Percentiles rank a stretch among this genome's conserved stretches.
Evolutionary conservation across 257 asterid species (phyloP).

Genomic region (Solanum ossicruentum): DNA sequence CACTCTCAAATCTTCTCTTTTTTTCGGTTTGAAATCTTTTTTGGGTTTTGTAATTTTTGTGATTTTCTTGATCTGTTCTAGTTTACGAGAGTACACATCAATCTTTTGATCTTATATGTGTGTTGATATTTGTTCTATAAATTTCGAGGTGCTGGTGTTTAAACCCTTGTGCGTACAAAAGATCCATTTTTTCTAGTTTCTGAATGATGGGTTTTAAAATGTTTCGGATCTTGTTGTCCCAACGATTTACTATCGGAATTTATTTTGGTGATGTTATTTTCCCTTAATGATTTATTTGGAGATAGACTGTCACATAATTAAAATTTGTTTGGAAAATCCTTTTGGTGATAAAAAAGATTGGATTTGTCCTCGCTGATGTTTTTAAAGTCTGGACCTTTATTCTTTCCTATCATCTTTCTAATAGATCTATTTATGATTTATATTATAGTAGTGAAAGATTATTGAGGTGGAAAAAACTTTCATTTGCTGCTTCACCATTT

Average conservation of each 20-base stretch:
- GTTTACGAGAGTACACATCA: background rate
- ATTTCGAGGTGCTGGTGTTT: background rate
- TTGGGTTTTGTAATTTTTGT: background rate
- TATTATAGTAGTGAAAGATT: background rate
- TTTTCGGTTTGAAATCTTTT: background rate
- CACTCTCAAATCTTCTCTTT: background rate
- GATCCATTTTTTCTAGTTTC: background rate
- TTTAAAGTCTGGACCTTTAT: background rate
- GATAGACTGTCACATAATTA: background rate
- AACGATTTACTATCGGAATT: background rate
- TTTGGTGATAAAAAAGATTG: background rate
- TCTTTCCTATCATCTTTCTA: background rate
- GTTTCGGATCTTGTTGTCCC: background rate
- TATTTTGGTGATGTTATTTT: background rate
- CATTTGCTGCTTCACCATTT: background rate
- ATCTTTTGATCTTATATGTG: background rate
- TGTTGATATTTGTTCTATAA: background rate
- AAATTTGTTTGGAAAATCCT: background rate
- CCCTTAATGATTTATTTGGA: background rate
- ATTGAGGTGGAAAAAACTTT: background rate
- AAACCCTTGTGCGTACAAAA: background rate
- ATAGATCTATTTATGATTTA: background rate
- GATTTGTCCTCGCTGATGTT: background rate
- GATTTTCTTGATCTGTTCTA: background rate
- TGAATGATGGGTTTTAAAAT: background rate